Evolutionary conservation across 345 rosid genomes (phyloP).

Genomic region (Luvunga scandens): DNA sequence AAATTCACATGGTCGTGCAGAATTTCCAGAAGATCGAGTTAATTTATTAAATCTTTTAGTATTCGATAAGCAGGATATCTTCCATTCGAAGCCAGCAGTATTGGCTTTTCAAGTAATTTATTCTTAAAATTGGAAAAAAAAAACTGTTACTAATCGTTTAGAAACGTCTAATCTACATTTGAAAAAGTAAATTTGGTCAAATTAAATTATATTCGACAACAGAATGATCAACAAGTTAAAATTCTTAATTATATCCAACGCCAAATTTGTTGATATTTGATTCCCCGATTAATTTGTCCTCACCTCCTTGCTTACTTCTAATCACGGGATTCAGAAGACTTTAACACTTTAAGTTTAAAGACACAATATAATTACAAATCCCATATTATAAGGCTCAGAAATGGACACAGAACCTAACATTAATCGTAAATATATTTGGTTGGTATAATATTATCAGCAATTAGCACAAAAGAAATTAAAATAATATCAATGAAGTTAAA

Average conservation of each 20-base stretch:
- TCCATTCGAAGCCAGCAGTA: neutral
- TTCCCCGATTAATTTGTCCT: neutral
- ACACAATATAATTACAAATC: neutral
- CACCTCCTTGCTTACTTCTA: neutral
- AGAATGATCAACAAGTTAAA: neutral
- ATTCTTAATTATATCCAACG: neutral
- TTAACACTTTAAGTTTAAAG: neutral
- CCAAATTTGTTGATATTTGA: neutral
- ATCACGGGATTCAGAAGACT: neutral
- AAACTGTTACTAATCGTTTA: neutral
- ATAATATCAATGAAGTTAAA: too few relatives aligned
- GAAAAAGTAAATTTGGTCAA: neutral
- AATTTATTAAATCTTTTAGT: neutral
- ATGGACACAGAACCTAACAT: neutral
- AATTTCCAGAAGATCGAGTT: neutral
- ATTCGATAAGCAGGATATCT: neutral
- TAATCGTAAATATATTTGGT: neutral
- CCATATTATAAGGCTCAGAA: neutral
- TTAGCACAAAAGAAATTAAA: too few relatives aligned
- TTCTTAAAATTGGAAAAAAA: neutral
- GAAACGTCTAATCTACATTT: neutral
- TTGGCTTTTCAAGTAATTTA: neutral
- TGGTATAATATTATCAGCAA: too few relatives aligned
- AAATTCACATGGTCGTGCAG: neutral
- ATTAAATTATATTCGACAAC: neutral